These are phyloP conservation scores for Crucibulum laeve DNA, from an alignment of 768 basidiomycete species.

Conservation along the genomic window DNA sequence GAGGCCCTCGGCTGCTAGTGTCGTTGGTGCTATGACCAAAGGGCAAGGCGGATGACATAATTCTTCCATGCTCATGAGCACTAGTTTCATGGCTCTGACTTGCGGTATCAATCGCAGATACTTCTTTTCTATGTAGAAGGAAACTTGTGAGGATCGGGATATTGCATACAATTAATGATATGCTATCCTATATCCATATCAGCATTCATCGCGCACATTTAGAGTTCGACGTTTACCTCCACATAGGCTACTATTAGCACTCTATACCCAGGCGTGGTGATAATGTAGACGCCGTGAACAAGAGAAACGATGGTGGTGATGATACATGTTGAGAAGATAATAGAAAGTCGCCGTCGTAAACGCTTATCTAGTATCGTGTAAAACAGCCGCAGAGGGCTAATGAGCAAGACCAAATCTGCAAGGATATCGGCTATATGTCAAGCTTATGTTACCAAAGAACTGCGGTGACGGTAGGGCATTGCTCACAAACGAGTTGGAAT, in stretches of 20 bases:
- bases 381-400: not conserved
- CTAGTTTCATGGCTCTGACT: too few species aligned
- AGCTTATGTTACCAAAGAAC: too few species aligned
- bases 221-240: not conserved
- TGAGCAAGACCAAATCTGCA: not conserved
- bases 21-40: too few species aligned
- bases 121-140: too few species aligned
- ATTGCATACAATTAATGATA: not conserved
- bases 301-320: not conserved
- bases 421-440: not conserved
- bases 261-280: not conserved
- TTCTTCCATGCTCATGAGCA: too few species aligned
- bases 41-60: too few species aligned
- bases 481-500: constrained; percentile 9
- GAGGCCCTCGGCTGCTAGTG: too few species aligned
- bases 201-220: not conserved
- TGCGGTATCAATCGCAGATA: too few species aligned
- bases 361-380: not conserved
- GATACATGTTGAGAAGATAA: not conserved
- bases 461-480: too few species aligned
- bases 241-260: not conserved
- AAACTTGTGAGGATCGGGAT: too few species aligned
- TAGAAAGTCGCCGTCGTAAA: not conserved
- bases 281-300: not conserved
- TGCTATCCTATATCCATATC: not conserved